Conservation (phyloP, 2,329 filamentous ascomycete species). For the Botrytis squamosa region DNA sequence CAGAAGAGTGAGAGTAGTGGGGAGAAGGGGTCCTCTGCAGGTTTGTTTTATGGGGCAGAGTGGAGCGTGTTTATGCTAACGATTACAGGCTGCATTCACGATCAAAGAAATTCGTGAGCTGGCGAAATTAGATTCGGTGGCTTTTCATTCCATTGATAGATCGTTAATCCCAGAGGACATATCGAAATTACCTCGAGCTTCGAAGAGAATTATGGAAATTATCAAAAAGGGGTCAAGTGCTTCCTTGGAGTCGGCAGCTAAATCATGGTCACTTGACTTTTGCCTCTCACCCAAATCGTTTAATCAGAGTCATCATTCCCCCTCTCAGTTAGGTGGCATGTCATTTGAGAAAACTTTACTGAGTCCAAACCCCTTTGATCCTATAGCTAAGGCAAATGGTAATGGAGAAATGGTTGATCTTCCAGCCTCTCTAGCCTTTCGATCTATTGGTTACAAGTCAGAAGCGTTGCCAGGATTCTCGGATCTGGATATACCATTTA, state of each 20-base stretch:
- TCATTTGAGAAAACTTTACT: slow-evolving; percentile 65
- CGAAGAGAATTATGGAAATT: slow-evolving; percentile 76
- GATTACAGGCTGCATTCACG: slow-evolving; percentile 75
- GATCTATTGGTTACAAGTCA: slow-evolving; percentile 93
- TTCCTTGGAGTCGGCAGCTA: slow-evolving; percentile 48
- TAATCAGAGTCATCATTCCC: slow-evolving; percentile 44
- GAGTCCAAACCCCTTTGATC: slow-evolving; percentile 53
- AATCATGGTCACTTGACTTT: slow-evolving; percentile 82
- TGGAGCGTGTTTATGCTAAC: slow-evolving; percentile 20
- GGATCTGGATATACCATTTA: slow-evolving; percentile 74
- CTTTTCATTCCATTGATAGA: slow-evolving; percentile 67
- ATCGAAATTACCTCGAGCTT: slow-evolving; percentile 69
- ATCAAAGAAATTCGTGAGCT: slow-evolving; percentile 93
- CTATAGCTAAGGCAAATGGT: slow-evolving; percentile 47
- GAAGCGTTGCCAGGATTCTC: slow-evolving; percentile 71
- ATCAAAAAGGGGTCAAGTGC: slow-evolving; percentile 69
- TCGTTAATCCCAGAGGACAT: slow-evolving; percentile 66
- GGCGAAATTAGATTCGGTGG: slow-evolving; percentile 70
- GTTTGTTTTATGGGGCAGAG: slow-evolving; percentile 45
- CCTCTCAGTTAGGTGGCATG: slow-evolving; percentile 57
- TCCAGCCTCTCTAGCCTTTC: slow-evolving; percentile 73
- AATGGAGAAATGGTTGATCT: slow-evolving; percentile 54
- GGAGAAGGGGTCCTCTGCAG: slow-evolving; percentile 84
- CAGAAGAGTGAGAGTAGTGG: slow-evolving; percentile 81
- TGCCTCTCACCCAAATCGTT: slow-evolving; percentile 77